Percentiles rank a stretch among this genome's conserved stretches.
phyloP scores from a whole-genome alignment of 2,329 filamentous ascomycete species.

The Xylariales sp. region DNA sequence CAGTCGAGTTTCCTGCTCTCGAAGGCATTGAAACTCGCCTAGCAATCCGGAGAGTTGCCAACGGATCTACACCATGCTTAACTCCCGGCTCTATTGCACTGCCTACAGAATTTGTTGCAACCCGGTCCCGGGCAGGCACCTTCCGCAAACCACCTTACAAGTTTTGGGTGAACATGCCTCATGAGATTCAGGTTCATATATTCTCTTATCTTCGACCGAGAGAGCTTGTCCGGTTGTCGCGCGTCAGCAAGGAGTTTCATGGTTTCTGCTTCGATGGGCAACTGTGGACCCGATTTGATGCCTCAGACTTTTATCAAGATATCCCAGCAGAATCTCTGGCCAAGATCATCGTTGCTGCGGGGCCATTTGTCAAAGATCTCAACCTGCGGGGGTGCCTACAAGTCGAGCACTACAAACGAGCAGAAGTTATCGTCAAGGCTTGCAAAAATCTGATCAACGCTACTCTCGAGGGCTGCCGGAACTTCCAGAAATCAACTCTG shows the following conservation, averaged over 20 bases:
- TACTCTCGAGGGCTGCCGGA: conserved; percentile 84
- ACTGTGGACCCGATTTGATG: conserved; percentile 81
- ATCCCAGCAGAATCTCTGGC: conserved; percentile 82
- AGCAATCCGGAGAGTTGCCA: conserved; percentile 51
- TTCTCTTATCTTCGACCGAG: conserved; percentile 73
- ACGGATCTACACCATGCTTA: conserved; percentile 34
- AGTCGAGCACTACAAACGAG: conserved; percentile 73
- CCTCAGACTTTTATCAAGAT: conserved; percentile 79
- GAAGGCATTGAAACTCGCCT: conserved; percentile 42
- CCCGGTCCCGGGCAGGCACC: conserved; percentile 23
- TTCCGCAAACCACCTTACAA: conserved; percentile 42
- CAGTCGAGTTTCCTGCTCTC: conserved; percentile 33
- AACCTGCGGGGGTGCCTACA: conserved; percentile 92
- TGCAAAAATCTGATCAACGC: conserved; percentile 86
- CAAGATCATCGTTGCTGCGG: conserved; percentile 78
- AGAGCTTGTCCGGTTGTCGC: conserved; percentile 74
- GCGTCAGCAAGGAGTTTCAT: conserved; percentile 75
- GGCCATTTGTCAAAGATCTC: conserved; percentile 84
- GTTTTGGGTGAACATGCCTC: conserved; percentile 78
- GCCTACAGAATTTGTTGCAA: conserved; percentile 57
- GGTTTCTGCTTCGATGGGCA: conserved; percentile 90
- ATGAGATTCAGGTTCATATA: conserved; percentile 76
- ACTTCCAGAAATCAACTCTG: conserved; percentile 73
- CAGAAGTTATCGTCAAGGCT: conserved; percentile 72
- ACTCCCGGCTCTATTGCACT: conserved; percentile 52